These are phyloP conservation scores for Syncephalastrum racemosum DNA, from an alignment of 371 early-diverging fungal species.

Conservation along the genomic window DNA sequence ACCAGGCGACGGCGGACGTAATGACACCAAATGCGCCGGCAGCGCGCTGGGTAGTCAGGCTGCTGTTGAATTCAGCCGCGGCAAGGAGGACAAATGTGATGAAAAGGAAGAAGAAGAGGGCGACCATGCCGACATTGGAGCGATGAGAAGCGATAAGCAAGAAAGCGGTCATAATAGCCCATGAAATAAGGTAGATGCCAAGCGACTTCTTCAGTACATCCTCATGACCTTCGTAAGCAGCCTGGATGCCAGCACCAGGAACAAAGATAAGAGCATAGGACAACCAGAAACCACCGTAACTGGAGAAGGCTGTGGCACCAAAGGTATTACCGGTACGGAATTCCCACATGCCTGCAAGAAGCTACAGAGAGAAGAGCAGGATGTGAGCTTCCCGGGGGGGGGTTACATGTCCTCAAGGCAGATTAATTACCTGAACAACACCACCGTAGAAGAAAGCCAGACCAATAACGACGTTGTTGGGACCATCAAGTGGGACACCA, in stretches of 20 bases:
- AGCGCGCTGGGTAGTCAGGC: constrained; percentile 41
- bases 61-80: constrained; percentile 43
- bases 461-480: constrained; percentile 60
- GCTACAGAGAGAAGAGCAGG: constrained; percentile 21
- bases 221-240: constrained; percentile 38
- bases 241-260: constrained; percentile 55
- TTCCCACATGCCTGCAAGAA: constrained; percentile 84
- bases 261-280: constrained; percentile 62
- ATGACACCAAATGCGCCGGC: constrained; percentile 71
- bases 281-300: constrained; percentile 83
- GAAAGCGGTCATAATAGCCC: constrained; percentile 70
- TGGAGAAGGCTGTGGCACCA: constrained; percentile 82
- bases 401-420: too few species aligned
- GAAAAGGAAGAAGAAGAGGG: constrained; percentile 65
- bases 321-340: constrained; percentile 76
- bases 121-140: constrained; percentile 59
- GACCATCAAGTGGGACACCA: constrained; percentile 55
- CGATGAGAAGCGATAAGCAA: constrained; percentile 70
- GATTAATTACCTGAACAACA: constrained; percentile 59
- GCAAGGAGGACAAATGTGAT: constrained; percentile 66
- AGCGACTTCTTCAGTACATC: constrained; percentile 55
- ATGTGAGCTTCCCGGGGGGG: too few species aligned
- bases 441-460: constrained; percentile 83
- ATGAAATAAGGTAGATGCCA: constrained; percentile 66
- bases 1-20: constrained; percentile 73